Evolutionary conservation across 2,329 filamentous ascomycete genomes (phyloP).

Genomic region (Aspergillus neoniger): DNA sequence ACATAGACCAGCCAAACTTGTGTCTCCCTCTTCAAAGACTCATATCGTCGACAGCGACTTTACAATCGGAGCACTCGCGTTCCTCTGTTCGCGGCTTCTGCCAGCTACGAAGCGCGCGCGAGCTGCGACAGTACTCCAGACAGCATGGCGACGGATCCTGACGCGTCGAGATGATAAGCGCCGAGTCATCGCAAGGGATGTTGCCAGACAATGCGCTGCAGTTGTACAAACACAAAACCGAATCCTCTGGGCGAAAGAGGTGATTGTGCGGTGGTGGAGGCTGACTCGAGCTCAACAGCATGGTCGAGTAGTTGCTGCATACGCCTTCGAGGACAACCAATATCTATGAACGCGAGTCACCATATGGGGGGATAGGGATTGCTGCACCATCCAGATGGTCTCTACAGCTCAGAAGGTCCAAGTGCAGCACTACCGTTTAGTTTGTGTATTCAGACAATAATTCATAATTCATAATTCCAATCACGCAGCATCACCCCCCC

Average conservation of each 20-base stretch:
- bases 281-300: constrained; percentile 21
- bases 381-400: neutral
- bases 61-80: constrained; percentile 58
- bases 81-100: constrained; percentile 61
- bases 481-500: too few relatives aligned
- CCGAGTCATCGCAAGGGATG: constrained; percentile 25
- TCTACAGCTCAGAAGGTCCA: neutral
- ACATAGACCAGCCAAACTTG: constrained; percentile 47
- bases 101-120: constrained; percentile 51
- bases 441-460: too few relatives aligned
- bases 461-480: too few relatives aligned
- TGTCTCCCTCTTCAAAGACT: constrained; percentile 33
- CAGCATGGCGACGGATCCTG: constrained; percentile 48
- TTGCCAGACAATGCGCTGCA: constrained; percentile 45
- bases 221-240: constrained; percentile 49
- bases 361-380: neutral
- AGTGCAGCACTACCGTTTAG: neutral
- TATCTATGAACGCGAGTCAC: neutral
- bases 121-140: constrained; percentile 57
- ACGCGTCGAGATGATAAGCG: constrained; percentile 21
- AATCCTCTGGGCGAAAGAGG: constrained; percentile 42
- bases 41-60: constrained; percentile 57
- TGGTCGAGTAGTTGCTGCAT: neutral
- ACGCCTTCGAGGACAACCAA: neutral
- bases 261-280: constrained; percentile 41